Conservation (phyloP, 2,329 filamentous ascomycete species). For the Coniosporium tulheliwenetii region DNA sequence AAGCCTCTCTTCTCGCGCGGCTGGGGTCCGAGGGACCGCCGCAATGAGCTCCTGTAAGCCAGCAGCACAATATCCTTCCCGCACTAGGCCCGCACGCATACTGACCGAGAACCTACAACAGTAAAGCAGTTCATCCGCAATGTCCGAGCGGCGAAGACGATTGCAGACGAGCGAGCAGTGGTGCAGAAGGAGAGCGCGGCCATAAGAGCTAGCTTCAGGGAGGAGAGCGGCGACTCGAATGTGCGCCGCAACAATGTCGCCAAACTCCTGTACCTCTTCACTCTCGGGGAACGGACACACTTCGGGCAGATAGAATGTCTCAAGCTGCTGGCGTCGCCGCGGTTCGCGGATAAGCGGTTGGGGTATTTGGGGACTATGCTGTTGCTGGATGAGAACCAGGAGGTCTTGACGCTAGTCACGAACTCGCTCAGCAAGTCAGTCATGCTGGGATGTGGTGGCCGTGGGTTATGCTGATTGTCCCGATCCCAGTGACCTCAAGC, state of each 20-base stretch:
- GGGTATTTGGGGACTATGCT: slow-evolving; percentile 95
- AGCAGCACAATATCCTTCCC: slow-evolving; percentile 6
- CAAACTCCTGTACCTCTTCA: slow-evolving; percentile 96
- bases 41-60: slow-evolving; percentile 41
- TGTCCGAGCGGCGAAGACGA: slow-evolving; percentile 95
- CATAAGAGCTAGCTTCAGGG: slow-evolving; percentile 91
- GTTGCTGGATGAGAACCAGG: slow-evolving; percentile 93
- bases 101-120: slow-evolving; percentile 22
- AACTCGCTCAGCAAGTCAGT: slow-evolving; percentile 92
- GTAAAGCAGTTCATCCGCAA: slow-evolving; percentile 99
- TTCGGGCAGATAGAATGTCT: slow-evolving; percentile 99
- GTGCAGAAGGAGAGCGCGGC: slow-evolving; percentile 98
- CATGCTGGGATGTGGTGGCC: too few relatives aligned
- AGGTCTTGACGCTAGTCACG: slow-evolving; percentile 90
- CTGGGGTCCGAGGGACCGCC: slow-evolving; percentile 34
- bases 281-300: slow-evolving; percentile 89
- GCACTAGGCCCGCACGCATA: slow-evolving; percentile 3
- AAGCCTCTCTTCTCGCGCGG: too few relatives aligned
- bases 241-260: slow-evolving; percentile 97
- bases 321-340: slow-evolving; percentile 88
- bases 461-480: neutral
- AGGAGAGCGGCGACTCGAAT: slow-evolving; percentile 86
- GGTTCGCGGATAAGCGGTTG: slow-evolving; percentile 93
- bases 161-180: slow-evolving; percentile 94
- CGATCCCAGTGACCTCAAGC: slow-evolving; percentile 64